Conservation (phyloP, 805 yeast species). For the Tanozyma kutaoensis region DNA sequence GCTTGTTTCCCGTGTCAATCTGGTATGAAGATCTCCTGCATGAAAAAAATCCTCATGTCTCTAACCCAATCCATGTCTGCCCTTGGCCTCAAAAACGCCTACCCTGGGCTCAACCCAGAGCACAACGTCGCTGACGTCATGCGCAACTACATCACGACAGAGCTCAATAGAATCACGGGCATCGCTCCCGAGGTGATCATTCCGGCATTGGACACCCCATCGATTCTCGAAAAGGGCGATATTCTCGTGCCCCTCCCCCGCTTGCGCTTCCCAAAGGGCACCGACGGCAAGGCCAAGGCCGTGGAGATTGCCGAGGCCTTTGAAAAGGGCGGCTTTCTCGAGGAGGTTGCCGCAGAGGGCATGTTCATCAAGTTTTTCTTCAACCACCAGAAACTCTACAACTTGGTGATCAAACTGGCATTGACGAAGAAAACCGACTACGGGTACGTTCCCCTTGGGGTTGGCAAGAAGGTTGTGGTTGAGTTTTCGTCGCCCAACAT, state of each 20-base stretch:
- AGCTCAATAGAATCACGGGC: slow-evolving; percentile 59
- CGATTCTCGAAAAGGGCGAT: slow-evolving; percentile 83
- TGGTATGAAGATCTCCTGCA: too few species aligned
- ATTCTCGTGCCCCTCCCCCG: slow-evolving; percentile 87
- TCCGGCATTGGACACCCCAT: slow-evolving; percentile 82
- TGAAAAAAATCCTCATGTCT: too few species aligned
- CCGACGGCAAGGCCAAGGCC: slow-evolving; percentile 65
- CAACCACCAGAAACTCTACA: slow-evolving; percentile 49
- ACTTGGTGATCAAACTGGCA: slow-evolving; percentile 57
- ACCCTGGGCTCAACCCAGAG: too few species aligned
- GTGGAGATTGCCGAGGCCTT: slow-evolving; percentile 66
- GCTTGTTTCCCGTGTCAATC: too few species aligned
- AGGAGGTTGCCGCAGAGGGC: slow-evolving; percentile 70
- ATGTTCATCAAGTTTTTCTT: slow-evolving; percentile 86
- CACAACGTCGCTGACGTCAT: slow-evolving; percentile 75
- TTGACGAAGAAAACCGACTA: slow-evolving; percentile 46
- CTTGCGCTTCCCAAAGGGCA: slow-evolving; percentile 53
- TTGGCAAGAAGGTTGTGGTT: slow-evolving; percentile 51
- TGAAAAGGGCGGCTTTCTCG: slow-evolving; percentile 57
- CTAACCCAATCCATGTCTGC: slow-evolving; percentile 20
- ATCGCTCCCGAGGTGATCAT: slow-evolving; percentile 59
- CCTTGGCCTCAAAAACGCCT: slow-evolving; percentile 30
- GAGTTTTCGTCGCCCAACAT: slow-evolving; percentile 97
- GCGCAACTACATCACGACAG: slow-evolving; percentile 79
- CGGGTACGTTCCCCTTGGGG: slow-evolving; percentile 68